These are phyloP conservation scores for Phytophthora megakarya DNA, from an alignment of 352 stramenopile species.

Conservation along the genomic window DNA sequence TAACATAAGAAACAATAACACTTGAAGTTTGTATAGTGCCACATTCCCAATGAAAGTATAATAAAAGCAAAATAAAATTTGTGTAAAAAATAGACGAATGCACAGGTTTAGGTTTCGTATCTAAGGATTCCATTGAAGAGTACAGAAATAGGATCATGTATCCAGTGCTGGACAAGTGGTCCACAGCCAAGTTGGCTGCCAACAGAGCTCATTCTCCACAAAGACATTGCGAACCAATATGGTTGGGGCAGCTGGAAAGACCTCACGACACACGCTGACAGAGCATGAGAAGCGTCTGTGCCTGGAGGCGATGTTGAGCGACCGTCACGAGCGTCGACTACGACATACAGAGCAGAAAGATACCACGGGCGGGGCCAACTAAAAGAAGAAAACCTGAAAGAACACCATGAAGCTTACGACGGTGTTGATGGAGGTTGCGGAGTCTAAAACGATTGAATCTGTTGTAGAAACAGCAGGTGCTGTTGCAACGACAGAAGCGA, in stretches of 20 bases:
- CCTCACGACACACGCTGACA: not conserved
- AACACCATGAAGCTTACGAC: slow-evolving; percentile 1
- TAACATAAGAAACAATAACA: slow-evolving; percentile 11
- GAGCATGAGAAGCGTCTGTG: not conserved
- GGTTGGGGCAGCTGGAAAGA: not conserved
- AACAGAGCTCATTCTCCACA: slow-evolving; percentile 8
- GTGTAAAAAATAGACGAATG: not conserved
- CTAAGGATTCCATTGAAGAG: not conserved
- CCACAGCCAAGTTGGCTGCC: not conserved
- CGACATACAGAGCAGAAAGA: not conserved
- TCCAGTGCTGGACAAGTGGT: not conserved
- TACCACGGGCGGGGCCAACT: not conserved
- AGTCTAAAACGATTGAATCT: not conserved
- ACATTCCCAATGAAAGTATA: not conserved
- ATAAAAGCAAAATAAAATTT: not conserved
- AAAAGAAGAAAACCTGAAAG: not conserved
- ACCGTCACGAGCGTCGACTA: not conserved
- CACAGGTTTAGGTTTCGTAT: slow-evolving; percentile 10
- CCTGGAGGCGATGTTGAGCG: not conserved
- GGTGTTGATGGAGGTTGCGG: not conserved
- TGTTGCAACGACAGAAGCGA: not conserved
- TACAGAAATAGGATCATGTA: not conserved
- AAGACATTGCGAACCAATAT: not conserved
- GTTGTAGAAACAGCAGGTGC: not conserved
- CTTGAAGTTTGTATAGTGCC: slow-evolving; percentile 12